Evolutionary conservation across 2,329 filamentous ascomycete genomes (phyloP).

Genomic region (Leptographium wingfieldii): DNA sequence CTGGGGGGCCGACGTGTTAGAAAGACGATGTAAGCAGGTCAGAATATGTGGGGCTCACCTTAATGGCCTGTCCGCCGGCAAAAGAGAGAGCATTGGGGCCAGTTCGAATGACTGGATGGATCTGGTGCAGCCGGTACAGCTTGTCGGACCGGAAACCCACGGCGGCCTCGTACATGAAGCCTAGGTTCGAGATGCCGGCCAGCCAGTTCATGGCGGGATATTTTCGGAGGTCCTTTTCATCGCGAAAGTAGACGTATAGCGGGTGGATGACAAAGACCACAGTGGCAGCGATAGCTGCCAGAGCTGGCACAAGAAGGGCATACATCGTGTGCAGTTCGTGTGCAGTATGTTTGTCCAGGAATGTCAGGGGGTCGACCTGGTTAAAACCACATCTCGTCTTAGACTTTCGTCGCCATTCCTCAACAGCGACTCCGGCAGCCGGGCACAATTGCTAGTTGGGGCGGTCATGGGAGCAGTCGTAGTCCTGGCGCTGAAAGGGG

Average conservation of each 20-base stretch:
- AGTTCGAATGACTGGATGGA: slow-evolving; percentile 29
- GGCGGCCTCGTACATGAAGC: slow-evolving; percentile 32
- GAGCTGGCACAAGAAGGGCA: neutral
- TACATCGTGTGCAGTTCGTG: neutral
- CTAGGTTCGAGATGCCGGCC: slow-evolving; percentile 31
- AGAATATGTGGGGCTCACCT: slow-evolving; percentile 11
- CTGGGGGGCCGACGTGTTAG: neutral
- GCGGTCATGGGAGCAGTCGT: neutral
- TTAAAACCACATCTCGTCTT: no score
- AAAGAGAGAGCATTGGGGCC: slow-evolving; percentile 33
- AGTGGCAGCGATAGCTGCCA: slow-evolving; percentile 6
- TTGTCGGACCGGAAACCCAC: slow-evolving; percentile 29
- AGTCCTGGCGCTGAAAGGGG: neutral
- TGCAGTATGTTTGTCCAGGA: neutral
- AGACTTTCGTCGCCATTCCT: no score
- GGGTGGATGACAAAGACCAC: slow-evolving; percentile 27
- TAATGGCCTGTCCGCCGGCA: slow-evolving; percentile 28
- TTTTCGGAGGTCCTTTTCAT: slow-evolving; percentile 32
- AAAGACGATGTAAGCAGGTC: no score
- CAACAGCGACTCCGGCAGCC: neutral
- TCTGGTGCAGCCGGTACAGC: slow-evolving; percentile 31
- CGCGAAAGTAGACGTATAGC: slow-evolving; percentile 28
- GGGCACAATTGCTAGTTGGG: neutral
- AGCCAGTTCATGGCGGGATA: slow-evolving; percentile 30
- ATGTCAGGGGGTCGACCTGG: no score